These are phyloP conservation scores for Umbelopsis ramanniana DNA, from an alignment of 192 early-diverging fungal species.

Conservation along the genomic window DNA sequence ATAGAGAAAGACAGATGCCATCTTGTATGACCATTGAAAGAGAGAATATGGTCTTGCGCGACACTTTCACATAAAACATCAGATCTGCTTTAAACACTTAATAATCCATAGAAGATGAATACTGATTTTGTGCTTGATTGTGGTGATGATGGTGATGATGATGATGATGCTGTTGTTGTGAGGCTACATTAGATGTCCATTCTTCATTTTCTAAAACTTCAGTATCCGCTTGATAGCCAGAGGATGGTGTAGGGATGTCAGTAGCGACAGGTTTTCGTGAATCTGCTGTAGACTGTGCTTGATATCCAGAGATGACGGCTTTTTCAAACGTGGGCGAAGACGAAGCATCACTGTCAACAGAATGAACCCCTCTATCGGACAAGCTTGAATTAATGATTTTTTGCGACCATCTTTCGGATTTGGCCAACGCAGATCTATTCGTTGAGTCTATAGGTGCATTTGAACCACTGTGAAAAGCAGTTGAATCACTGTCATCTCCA, in stretches of 20 bases:
- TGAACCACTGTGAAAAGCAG: conserved; percentile 4
- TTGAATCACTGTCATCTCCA: background rate
- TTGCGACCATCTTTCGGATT: background rate
- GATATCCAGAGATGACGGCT: background rate
- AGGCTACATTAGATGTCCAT: too few species aligned
- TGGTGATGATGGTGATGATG: background rate
- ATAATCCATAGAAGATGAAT: background rate
- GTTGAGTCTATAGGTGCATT: background rate
- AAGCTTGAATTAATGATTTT: background rate
- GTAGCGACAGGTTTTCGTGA: conserved; percentile 3
- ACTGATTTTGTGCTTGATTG: background rate
- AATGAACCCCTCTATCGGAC: conserved; percentile 4
- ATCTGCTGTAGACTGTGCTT: background rate
- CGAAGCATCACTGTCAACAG: conserved; percentile 13
- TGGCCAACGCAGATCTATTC: background rate
- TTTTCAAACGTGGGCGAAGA: conserved; percentile 15
- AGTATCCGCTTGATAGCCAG: conserved; percentile 17
- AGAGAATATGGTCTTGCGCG: too few species aligned
- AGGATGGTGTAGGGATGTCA: conserved; percentile 16
- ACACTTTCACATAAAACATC: too few species aligned
- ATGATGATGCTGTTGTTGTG: conserved; percentile 13
- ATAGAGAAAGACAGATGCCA: background rate
- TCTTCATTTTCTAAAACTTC: conserved; percentile 4
- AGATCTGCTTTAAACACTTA: background rate
- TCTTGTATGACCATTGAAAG: too few species aligned